A percentile compares a stretch with the other conserved stretches of the same genome.
phyloP scores from a whole-genome alignment of 345 rosid species.

The Dipteronia dyeriana region DNA sequence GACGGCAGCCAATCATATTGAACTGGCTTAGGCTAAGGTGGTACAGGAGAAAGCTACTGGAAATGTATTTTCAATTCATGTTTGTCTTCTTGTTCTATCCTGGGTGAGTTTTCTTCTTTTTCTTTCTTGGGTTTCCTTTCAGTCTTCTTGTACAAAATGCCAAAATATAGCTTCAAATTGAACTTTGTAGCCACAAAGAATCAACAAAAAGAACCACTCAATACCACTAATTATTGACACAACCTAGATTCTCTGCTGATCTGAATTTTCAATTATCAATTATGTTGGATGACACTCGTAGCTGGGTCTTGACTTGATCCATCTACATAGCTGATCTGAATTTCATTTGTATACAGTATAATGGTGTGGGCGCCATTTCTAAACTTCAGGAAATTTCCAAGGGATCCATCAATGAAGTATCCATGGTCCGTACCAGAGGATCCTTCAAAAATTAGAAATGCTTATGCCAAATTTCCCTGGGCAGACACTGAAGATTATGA shows the following conservation, averaged over 20 bases:
- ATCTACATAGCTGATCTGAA: too few species aligned
- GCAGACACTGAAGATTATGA: constrained; percentile 85
- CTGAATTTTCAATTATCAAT: too few species aligned
- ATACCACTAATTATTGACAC: too few species aligned
- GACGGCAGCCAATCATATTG: constrained; percentile 80
- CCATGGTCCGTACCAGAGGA: constrained; percentile 86
- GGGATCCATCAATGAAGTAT: constrained; percentile 77
- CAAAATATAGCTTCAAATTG: too few species aligned
- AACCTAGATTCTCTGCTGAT: not conserved
- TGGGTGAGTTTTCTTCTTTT: constrained; percentile 43
- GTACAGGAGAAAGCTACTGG: constrained; percentile 80
- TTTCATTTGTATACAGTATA: constrained; percentile 48
- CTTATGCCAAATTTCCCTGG: constrained; percentile 61
- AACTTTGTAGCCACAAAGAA: too few species aligned
- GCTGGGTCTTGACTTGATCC: too few species aligned
- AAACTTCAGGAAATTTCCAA: constrained; percentile 87
- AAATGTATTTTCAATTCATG: constrained; percentile 94
- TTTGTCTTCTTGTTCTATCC: constrained; percentile 88
- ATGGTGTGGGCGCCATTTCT: constrained; percentile 88
- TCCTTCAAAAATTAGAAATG: constrained; percentile 53
- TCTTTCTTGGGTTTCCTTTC: not conserved
- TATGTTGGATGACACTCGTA: too few species aligned
- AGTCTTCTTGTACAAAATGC: too few species aligned
- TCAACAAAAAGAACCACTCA: too few species aligned
- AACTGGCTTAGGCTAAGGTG: constrained; percentile 85